Evolutionary conservation across 2,329 filamentous ascomycete genomes (phyloP).

Genomic region (Trichoderma lentiforme): DNA sequence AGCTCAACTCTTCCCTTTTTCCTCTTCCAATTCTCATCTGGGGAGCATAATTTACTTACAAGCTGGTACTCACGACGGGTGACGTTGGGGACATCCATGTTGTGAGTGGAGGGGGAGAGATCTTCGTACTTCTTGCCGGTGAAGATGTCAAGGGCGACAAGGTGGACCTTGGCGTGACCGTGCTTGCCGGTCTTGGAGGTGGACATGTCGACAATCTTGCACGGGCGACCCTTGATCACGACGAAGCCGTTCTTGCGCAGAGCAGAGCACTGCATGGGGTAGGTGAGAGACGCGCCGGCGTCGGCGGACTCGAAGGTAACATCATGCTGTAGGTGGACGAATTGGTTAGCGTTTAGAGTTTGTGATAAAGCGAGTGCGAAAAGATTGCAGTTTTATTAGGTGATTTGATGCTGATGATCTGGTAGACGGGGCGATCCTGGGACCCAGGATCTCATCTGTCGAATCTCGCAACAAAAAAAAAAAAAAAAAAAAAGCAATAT

Average conservation of each 20-base stretch:
- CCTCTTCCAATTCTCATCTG: background rate
- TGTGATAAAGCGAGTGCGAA: slow-evolving; percentile 7
- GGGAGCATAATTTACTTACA: slow-evolving; percentile 56
- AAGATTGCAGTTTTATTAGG: background rate
- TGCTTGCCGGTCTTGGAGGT: slow-evolving; percentile 99
- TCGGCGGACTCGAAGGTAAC: slow-evolving; percentile 85
- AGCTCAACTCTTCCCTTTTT: too few relatives aligned
- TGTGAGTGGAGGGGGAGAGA: slow-evolving; percentile 94
- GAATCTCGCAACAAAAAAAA: slow-evolving; percentile 1
- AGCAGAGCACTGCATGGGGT: slow-evolving; percentile 98
- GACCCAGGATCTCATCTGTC: background rate
- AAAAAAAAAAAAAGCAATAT: slow-evolving; percentile 10
- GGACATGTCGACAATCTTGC: slow-evolving; percentile 99
- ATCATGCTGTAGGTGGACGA: slow-evolving; percentile 52
- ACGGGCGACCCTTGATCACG: slow-evolving; percentile 96
- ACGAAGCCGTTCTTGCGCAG: slow-evolving; percentile 99
- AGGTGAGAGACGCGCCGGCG: slow-evolving; percentile 92
- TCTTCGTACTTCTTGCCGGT: slow-evolving; percentile 99
- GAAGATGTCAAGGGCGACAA: slow-evolving; percentile 98
- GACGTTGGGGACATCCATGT: slow-evolving; percentile 98
- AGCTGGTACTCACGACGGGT: slow-evolving; percentile 87
- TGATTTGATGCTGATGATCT: slow-evolving; percentile 17
- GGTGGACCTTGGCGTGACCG: slow-evolving; percentile 99
- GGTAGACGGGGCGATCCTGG: slow-evolving; percentile 17
- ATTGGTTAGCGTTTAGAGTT: slow-evolving; percentile 20